phyloP scores from a whole-genome alignment of 2,329 filamentous ascomycete species.

The Ceratocystis colombiana region DNA sequence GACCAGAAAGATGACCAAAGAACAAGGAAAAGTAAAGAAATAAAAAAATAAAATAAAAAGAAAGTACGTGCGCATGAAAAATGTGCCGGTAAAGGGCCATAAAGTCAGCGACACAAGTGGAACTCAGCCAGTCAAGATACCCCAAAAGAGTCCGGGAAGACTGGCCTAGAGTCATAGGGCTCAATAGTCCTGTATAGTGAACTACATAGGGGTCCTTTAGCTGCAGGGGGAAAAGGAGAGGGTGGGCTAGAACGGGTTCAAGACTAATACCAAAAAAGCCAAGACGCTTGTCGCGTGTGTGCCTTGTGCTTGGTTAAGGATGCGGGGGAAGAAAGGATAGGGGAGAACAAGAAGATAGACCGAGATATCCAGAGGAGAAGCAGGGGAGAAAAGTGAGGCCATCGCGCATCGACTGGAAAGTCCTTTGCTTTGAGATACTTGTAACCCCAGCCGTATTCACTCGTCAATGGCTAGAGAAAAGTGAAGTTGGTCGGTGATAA shows the following conservation, averaged over 20 bases:
- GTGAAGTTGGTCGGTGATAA: neutral
- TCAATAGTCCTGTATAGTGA: neutral
- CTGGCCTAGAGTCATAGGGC: neutral
- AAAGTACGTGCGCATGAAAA: neutral
- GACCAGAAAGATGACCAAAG: neutral
- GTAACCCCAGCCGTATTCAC: too few species aligned
- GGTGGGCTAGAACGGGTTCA: neutral
- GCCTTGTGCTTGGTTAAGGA: conserved; percentile 8
- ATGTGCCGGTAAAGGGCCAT: neutral
- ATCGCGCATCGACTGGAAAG: too few species aligned
- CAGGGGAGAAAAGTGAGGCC: too few species aligned
- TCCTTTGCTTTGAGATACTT: too few species aligned
- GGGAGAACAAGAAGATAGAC: too few species aligned
- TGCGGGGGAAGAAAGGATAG: neutral
- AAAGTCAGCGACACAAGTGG: neutral
- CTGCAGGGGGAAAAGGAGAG: conserved; percentile 8
- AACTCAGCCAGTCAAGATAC: too few species aligned
- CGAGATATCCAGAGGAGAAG: too few species aligned
- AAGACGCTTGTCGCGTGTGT: conserved; percentile 10
- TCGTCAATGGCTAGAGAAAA: neutral
- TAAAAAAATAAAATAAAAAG: neutral
- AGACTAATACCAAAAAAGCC: neutral
- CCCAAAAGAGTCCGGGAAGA: neutral
- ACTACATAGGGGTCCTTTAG: neutral
- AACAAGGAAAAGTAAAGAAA: neutral